Evolutionary conservation across 352 stramenopile genomes (phyloP), one percentile per base, ranked within the genome.

Genomic region (Phytopythium chamaehyphon): DNA sequence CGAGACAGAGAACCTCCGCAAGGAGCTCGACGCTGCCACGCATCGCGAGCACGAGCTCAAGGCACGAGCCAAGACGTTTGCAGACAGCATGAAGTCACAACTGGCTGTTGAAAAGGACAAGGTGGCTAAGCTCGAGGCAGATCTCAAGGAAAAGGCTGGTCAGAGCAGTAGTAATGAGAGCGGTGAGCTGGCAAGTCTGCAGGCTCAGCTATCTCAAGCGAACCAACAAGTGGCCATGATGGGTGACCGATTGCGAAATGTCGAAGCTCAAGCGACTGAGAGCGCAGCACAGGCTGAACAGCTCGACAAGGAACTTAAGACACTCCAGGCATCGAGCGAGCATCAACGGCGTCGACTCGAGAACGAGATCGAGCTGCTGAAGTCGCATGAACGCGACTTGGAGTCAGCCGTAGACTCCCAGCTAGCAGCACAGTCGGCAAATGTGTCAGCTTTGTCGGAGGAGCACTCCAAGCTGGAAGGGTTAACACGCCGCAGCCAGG

Each of bases 1-100:
- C 6, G 61, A 81, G 44, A 49, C 76, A n/a, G 66, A 76, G 31
- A 59, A 46, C 12, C 53, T 82, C 7, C 81, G 79, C 45, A 70
- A 76, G 38, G 76, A 86, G 51, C 40, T 75, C 2, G 64, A 64
- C 18, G 55, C 61, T 9, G 49, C 77, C 23, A 73, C 59, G 5
- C 61, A 73, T n/a, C 73, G 69, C 23, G 71, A 86, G 47, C 71
- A 73, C 40, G 77, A 90, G 24, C 59, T 90, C 48, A 88, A 88
- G 47, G 55, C 61, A n/a, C 73, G 76, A 11, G 76, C 75, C 43
- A 90, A 90, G 53, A 62, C 67, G 12, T 88, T 86, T 43, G 75
- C 80, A 0, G 80, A 90, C 52, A 70, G 51, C 42, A 84, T 90
- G 66, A 87, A 81, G 50, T 60, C 61, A 28, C 76, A 90, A 36